Percentiles rank a stretch among this genome's conserved stretches.
phyloP scores from a whole-genome alignment of 257 asterid species.

The Perilla frutescens region DNA sequence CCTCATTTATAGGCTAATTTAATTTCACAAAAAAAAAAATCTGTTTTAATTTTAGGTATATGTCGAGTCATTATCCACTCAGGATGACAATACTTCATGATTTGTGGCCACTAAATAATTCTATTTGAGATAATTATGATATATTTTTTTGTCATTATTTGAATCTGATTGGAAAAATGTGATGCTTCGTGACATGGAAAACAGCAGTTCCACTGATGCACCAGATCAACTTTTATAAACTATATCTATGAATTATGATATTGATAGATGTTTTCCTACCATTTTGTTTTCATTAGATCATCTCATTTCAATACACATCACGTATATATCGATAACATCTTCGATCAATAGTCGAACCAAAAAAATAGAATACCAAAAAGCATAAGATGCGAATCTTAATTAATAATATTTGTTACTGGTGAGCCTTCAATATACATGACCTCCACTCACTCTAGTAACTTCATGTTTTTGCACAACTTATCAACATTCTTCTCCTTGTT shows the following conservation, averaged over 20 bases:
- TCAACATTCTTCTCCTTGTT: too few species aligned
- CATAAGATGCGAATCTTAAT: too few species aligned
- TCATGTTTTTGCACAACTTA: conserved; percentile 26
- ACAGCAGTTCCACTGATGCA: not conserved
- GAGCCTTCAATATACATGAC: too few species aligned
- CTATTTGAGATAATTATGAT: not conserved
- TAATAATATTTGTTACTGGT: too few species aligned
- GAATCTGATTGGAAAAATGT: not conserved
- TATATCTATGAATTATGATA: not conserved
- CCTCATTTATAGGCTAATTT: conserved; percentile 23
- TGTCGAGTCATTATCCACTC: conserved; percentile 31
- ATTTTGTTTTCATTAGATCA: too few species aligned
- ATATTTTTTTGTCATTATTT: conserved; percentile 1
- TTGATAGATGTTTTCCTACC: conserved; percentile 24
- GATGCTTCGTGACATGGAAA: too few species aligned
- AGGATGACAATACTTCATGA: conserved; percentile 21
- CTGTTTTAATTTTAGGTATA: conserved; percentile 10
- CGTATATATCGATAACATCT: too few species aligned
- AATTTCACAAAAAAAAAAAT: not conserved
- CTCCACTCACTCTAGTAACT: too few species aligned
- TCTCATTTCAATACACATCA: too few species aligned
- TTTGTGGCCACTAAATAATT: conserved; percentile 26
- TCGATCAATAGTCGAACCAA: too few species aligned
- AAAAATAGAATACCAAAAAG: too few species aligned
- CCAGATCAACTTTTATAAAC: not conserved